Evolutionary conservation across 2,329 filamentous ascomycete species (phyloP).

Genomic region (Colletotrichum sublineola): DNA sequence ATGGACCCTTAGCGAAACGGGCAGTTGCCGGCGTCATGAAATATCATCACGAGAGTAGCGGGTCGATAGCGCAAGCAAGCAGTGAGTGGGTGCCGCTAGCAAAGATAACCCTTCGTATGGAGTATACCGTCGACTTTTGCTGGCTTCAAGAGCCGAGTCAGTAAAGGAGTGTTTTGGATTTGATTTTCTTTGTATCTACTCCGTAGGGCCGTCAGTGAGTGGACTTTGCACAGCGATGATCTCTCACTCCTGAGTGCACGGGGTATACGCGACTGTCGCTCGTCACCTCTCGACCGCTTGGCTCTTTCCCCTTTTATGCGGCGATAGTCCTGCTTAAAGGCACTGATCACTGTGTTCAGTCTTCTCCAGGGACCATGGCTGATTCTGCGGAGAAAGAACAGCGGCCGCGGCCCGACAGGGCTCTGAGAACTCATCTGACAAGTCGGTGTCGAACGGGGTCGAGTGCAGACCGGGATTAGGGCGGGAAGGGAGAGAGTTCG

Average conservation of each 20-base stretch:
- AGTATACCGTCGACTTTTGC: slow-evolving; percentile 9
- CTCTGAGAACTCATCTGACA: slow-evolving; percentile 19
- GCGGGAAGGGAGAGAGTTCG: slow-evolving; percentile 20
- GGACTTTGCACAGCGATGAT: slow-evolving; percentile 29
- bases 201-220: slow-evolving; percentile 2
- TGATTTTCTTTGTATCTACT: slow-evolving; percentile 12
- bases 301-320: slow-evolving; percentile 34
- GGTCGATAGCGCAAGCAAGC: slow-evolving; percentile 26
- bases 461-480: slow-evolving; percentile 27
- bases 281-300: slow-evolving; percentile 2
- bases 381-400: slow-evolving; percentile 24
- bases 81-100: not conserved
- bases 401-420: slow-evolving; percentile 20
- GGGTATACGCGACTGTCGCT: slow-evolving; percentile 8
- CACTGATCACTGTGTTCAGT: slow-evolving; percentile 1
- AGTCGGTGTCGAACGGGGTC: slow-evolving; percentile 20
- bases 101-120: not conserved
- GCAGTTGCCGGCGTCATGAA: slow-evolving; percentile 28
- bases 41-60: slow-evolving; percentile 20
- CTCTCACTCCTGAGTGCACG: slow-evolving; percentile 24
- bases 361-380: slow-evolving; percentile 29
- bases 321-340: slow-evolving; percentile 6
- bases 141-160: slow-evolving; percentile 37
- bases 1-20: slow-evolving; percentile 30
- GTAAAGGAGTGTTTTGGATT: slow-evolving; percentile 30